A percentile compares a stretch with the other conserved stretches of the same genome.
These are phyloP conservation scores for Kwoniella europaea DNA, from an alignment of 768 basidiomycete species.

Conservation along the genomic window DNA sequence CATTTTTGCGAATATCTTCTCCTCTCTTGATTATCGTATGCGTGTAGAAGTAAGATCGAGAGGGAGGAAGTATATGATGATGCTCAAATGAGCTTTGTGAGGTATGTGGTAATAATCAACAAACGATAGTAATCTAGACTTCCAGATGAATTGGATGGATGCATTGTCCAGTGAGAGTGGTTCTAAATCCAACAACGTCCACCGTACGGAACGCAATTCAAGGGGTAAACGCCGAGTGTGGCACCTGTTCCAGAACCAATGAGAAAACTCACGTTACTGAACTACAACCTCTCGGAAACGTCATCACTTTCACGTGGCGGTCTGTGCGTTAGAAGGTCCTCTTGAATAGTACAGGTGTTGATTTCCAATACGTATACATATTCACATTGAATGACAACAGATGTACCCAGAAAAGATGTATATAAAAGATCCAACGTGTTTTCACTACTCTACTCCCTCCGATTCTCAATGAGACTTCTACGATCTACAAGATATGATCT, in stretches of 20 bases:
- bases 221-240: constrained; percentile 23
- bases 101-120: not conserved
- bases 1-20: constrained; percentile 13
- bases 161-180: constrained; percentile 1
- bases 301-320: not conserved
- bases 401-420: not conserved
- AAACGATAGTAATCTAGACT: not conserved
- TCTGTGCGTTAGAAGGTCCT: not conserved
- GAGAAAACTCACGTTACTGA: constrained; percentile 20
- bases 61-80: not conserved
- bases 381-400: not conserved
- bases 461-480: not conserved
- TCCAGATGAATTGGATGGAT: not conserved
- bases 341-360: too few species aligned
- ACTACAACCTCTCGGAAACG: not conserved
- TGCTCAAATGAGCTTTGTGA: constrained; percentile 9
- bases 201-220: not conserved
- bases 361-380: not conserved
- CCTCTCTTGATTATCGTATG: not conserved
- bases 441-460: too few species aligned
- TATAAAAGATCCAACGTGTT: not conserved
- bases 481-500: not conserved
- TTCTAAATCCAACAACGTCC: not conserved
- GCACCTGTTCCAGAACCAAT: constrained; percentile 20
- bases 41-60: not conserved